phyloP scores from a whole-genome alignment of 2,329 filamentous ascomycete species.

The Proliferodiscus dingleyae region DNA sequence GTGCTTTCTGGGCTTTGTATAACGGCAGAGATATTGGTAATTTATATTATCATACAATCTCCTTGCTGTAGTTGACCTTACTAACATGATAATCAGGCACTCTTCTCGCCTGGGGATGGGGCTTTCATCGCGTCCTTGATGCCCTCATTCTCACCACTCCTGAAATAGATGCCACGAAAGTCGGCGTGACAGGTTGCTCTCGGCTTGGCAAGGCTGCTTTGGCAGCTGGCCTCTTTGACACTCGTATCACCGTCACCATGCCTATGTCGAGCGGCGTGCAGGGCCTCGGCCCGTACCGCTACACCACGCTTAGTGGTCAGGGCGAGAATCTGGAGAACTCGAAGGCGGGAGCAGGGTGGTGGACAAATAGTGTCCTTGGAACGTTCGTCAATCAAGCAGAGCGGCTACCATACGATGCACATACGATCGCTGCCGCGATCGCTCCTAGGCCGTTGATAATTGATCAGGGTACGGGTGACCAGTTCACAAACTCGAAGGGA shows the following conservation, averaged over 20 bases:
- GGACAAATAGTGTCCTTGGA: slow-evolving; percentile 32
- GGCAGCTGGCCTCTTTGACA: slow-evolving; percentile 33
- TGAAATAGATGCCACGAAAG: slow-evolving; percentile 32
- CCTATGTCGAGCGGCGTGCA: slow-evolving; percentile 34
- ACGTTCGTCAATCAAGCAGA: slow-evolving; percentile 31
- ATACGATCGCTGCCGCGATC: slow-evolving; percentile 34
- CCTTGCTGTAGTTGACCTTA: slow-evolving; percentile 13
- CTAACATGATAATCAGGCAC: slow-evolving; percentile 23
- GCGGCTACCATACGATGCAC: slow-evolving; percentile 32
- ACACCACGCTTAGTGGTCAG: slow-evolving; percentile 39
- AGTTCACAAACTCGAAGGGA: slow-evolving; percentile 45
- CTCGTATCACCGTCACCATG: slow-evolving; percentile 34
- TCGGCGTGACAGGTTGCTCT: slow-evolving; percentile 34
- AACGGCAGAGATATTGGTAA: slow-evolving; percentile 46
- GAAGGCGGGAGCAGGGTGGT: slow-evolving; percentile 34
- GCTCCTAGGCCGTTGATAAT: slow-evolving; percentile 32
- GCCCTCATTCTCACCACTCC: slow-evolving; percentile 33
- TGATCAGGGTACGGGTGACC: slow-evolving; percentile 35
- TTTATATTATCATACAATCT: too few species aligned
- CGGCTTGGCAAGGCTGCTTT: slow-evolving; percentile 34
- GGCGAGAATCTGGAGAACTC: slow-evolving; percentile 38
- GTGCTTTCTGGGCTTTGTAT: slow-evolving; percentile 46
- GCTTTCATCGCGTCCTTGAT: slow-evolving; percentile 35
- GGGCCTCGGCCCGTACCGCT: slow-evolving; percentile 33
- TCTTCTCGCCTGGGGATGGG: slow-evolving; percentile 35